phyloP scores from a whole-genome alignment of 1,284 basidiomycete species.

The Pseudozyma hubeiensis region DNA sequence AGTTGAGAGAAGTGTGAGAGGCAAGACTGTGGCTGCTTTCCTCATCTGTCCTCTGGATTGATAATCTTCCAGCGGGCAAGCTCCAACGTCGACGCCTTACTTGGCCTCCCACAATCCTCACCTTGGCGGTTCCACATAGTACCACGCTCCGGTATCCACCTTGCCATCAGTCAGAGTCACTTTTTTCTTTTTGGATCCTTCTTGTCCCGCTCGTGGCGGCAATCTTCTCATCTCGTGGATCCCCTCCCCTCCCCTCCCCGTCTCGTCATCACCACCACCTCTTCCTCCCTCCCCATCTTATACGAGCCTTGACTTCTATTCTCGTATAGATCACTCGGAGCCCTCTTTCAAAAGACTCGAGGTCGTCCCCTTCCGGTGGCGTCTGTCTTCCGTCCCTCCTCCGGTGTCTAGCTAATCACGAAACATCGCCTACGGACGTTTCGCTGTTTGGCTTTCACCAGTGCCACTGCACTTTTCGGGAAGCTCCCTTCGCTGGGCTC shows the following conservation, averaged over 20 bases:
- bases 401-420: not conserved
- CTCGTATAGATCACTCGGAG: conserved; percentile 23
- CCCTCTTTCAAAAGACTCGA: conserved; percentile 9
- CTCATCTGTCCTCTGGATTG: not conserved
- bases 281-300: not conserved
- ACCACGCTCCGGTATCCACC: not conserved
- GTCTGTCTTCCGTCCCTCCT: conserved; percentile 6
- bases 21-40: too few relatives aligned
- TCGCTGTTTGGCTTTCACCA: conserved; percentile 1
- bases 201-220: not conserved
- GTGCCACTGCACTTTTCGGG: not conserved
- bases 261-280: conserved; percentile 7
- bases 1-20: too few relatives aligned
- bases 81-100: not conserved
- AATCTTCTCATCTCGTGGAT: not conserved
- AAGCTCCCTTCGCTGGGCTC: too few relatives aligned
- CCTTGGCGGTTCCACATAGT: not conserved
- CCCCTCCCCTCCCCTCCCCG: too few relatives aligned
- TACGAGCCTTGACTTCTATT: conserved; percentile 9
- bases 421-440: not conserved
- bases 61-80: conserved; percentile 1
- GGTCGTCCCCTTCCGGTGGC: conserved; percentile 21
- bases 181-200: not conserved
- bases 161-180: not conserved
- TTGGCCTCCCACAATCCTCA: not conserved